These are phyloP conservation scores for Oxytropis ochrocephala DNA, from an alignment of 306 rosid genomes.

Conservation along the genomic window DNA sequence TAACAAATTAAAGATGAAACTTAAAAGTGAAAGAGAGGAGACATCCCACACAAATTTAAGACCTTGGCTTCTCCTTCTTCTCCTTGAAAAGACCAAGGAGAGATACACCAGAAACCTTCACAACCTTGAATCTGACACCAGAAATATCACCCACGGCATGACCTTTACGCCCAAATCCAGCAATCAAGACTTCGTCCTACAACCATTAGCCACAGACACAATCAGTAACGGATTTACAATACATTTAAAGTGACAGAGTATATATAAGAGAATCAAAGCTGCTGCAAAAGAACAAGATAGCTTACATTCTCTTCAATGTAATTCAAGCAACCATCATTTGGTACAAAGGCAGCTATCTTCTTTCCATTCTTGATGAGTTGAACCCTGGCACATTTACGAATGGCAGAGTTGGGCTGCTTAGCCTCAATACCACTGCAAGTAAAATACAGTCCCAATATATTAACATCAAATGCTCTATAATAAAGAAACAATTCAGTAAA, in stretches of 20 bases:
- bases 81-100: constrained; percentile 48
- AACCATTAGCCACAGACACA: constrained; percentile 1
- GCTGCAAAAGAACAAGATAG: background rate
- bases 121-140: constrained; percentile 68
- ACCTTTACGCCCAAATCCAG: constrained; percentile 69
- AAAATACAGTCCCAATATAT: background rate
- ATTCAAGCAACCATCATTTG: constrained; percentile 54
- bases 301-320: constrained; percentile 69
- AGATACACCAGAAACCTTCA: constrained; percentile 60
- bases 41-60: constrained; percentile 26
- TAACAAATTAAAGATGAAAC: background rate
- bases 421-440: constrained; percentile 11
- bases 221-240: no score
- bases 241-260: background rate
- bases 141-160: constrained; percentile 82
- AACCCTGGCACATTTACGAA: constrained; percentile 75
- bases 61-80: constrained; percentile 38
- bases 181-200: constrained; percentile 74
- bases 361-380: constrained; percentile 74
- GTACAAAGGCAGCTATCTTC: constrained; percentile 28
- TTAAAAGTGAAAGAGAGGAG: background rate
- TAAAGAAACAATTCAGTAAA: background rate
- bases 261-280: background rate
- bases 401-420: constrained; percentile 82
- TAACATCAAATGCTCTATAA: background rate